Conservation (phyloP, 441 rosid genomes). For the Erysimum cheiri region DNA sequence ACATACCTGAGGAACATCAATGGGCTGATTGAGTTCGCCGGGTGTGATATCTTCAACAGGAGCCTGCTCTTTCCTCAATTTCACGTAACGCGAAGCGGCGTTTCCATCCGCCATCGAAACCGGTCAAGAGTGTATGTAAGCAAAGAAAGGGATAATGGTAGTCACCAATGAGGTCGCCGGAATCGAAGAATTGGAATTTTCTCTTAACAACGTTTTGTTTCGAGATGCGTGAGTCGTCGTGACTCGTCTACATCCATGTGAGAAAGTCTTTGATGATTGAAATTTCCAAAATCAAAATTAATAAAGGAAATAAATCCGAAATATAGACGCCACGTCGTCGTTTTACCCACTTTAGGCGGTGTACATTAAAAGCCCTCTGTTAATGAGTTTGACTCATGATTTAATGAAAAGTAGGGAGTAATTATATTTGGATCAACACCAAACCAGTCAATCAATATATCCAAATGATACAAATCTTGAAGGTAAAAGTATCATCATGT, state of each 20-base stretch:
- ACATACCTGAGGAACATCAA: slow-evolving; percentile 72
- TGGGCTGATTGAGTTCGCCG: slow-evolving; percentile 97
- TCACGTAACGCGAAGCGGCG: slow-evolving; percentile 68
- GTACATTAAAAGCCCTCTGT: background rate
- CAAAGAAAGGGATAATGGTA: background rate
- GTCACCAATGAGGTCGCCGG: slow-evolving; percentile 23
- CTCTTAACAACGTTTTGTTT: slow-evolving; percentile 28
- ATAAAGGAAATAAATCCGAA: background rate
- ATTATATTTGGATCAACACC: too few species aligned
- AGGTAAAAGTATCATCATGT: background rate
- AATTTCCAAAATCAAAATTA: too few species aligned
- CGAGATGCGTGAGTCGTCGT: slow-evolving; percentile 38
- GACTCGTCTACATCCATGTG: slow-evolving; percentile 13
- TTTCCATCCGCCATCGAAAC: slow-evolving; percentile 64
- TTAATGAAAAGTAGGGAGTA: too few species aligned
- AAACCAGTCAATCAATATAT: slow-evolving; percentile 11
- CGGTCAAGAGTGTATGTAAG: slow-evolving; percentile 18
- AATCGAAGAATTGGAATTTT: slow-evolving; percentile 15
- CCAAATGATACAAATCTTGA: slow-evolving; percentile 19
- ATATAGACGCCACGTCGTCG: slow-evolving; percentile 30
- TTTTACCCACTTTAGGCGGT: slow-evolving; percentile 14
- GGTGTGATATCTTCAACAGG: slow-evolving; percentile 71
- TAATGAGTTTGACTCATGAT: background rate
- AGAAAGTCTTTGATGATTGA: slow-evolving; percentile 4
- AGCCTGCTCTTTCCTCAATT: slow-evolving; percentile 64